Base-by-base conservation (phyloP, 352 stramenopile species). In the Phytophthora lateralis region DNA sequence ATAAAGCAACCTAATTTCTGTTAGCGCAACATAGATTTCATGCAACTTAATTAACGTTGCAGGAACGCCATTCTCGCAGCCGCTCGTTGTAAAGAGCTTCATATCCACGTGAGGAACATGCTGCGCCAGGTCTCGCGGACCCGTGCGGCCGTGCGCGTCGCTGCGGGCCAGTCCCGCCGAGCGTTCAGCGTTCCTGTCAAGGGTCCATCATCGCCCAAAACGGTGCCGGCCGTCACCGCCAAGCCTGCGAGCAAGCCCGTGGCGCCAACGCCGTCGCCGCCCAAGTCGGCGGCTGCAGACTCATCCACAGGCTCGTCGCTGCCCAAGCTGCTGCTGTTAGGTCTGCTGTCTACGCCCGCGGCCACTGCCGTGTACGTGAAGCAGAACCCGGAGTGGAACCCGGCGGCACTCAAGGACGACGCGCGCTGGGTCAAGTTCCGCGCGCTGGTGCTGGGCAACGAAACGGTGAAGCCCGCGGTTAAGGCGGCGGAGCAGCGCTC, bases 341-440 rank as follows among this genome's bases (percentile, higher is more conserved):
- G 75, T 1, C 60, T 71, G 43, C 66, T 94, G 29, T 82, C 77
- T 15, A 62, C 74, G 17, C 80, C 85, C 6, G 76, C 71, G 2
- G 83, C 68, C 20, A 73, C 68, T 9, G 80, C 77, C 1, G 73
- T 89, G 58, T 94, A 93, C 59, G 65, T 92, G 18, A 85, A 85
- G 48, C 73, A 90, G 67, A 89, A 94, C 66, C 85, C 83, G 32
- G 49, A 87, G 38, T 94, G 85, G 80, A 94, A 94, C 64, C 85
- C 85, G 20, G 66, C 76, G 18, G 32, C 68, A 39, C 63, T 94
- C 34, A 72, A 74, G 35, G 72, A 82, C 32, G 78, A 93, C 55
- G 68, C 73, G 35, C 78, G 79, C 26, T 93, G 83, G 79, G 66
- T 88, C 50, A 78, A 82, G 61, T 91, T 93, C 71, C 85, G 85